Evolutionary conservation across 2,329 filamentous ascomycete genomes (phyloP).

Genomic region (Colletotrichum destructivum): DNA sequence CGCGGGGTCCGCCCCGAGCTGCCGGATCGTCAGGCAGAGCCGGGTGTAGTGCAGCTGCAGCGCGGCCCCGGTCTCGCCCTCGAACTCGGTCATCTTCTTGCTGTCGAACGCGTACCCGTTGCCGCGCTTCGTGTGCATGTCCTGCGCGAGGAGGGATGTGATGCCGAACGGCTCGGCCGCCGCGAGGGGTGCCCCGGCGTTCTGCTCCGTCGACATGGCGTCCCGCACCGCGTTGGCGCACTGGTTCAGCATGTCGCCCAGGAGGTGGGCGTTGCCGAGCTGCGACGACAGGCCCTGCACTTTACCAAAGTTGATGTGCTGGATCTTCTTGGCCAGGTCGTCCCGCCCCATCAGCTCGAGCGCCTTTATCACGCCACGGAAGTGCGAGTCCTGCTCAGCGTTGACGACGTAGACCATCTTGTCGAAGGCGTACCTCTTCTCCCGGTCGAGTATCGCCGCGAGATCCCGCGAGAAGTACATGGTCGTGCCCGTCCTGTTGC

Average conservation of each 20-base stretch:
- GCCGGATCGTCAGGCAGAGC: slow-evolving; percentile 62
- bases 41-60: slow-evolving; percentile 80
- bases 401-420: slow-evolving; percentile 59
- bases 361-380: slow-evolving; percentile 51
- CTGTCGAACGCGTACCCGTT: slow-evolving; percentile 45
- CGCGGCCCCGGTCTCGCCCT: slow-evolving; percentile 81
- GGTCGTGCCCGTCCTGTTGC: slow-evolving; percentile 75
- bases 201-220: slow-evolving; percentile 82
- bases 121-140: slow-evolving; percentile 47
- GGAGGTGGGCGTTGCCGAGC: slow-evolving; percentile 66
- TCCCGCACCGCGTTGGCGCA: slow-evolving; percentile 61
- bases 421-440: slow-evolving; percentile 62
- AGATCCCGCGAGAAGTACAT: slow-evolving; percentile 80
- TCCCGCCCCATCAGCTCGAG: slow-evolving; percentile 54
- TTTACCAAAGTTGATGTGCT: slow-evolving; percentile 64
- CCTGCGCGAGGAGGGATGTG: slow-evolving; percentile 76
- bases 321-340: slow-evolving; percentile 52
- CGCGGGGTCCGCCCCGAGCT: slow-evolving; percentile 38
- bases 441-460: slow-evolving; percentile 75
- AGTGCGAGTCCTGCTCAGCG: slow-evolving; percentile 53
- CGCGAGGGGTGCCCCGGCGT: slow-evolving; percentile 70
- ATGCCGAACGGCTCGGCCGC: slow-evolving; percentile 78
- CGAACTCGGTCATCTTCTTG: slow-evolving; percentile 78
- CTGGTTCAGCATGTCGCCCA: slow-evolving; percentile 70
- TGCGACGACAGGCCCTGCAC: slow-evolving; percentile 60